phyloP scores from a whole-genome alignment of 1,139 yeast genomes.

The Arxiozyma slooffiae region DNA sequence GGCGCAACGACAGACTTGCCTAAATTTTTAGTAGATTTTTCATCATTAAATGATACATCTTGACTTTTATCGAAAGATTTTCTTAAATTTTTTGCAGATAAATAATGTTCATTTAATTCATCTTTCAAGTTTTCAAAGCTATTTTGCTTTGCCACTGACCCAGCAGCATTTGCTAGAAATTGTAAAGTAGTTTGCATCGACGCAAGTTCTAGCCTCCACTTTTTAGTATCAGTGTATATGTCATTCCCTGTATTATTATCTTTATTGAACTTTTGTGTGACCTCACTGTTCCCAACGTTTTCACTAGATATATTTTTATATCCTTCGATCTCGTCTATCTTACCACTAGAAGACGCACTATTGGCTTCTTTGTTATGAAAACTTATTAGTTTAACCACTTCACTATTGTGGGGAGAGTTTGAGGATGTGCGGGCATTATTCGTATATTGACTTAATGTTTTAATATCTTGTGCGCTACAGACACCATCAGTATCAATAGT shows the following conservation, averaged over 20 bases:
- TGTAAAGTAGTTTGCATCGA: constrained; percentile 60
- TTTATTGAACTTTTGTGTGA: background rate
- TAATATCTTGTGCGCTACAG: background rate
- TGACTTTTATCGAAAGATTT: background rate
- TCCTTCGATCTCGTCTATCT: background rate
- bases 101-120: background rate
- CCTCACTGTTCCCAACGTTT: background rate
- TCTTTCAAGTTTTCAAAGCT: constrained; percentile 20
- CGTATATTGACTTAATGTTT: background rate
- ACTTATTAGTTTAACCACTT: background rate
- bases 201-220: constrained; percentile 28
- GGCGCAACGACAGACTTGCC: constrained; percentile 6
- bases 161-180: constrained; percentile 68
- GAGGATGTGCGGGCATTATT: background rate
- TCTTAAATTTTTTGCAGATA: background rate
- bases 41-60: constrained; percentile 4
- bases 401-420: background rate
- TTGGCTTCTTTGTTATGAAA: background rate
- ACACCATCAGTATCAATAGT: background rate
- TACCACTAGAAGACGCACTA: background rate
- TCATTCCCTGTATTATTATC: background rate
- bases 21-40: constrained; percentile 8
- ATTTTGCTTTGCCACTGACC: constrained; percentile 48
- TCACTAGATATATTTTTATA: background rate
- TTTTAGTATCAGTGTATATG: constrained; percentile 19